phyloP scores from a whole-genome alignment of 352 stramenopile species.

The Phytophthora tentaculata region DNA sequence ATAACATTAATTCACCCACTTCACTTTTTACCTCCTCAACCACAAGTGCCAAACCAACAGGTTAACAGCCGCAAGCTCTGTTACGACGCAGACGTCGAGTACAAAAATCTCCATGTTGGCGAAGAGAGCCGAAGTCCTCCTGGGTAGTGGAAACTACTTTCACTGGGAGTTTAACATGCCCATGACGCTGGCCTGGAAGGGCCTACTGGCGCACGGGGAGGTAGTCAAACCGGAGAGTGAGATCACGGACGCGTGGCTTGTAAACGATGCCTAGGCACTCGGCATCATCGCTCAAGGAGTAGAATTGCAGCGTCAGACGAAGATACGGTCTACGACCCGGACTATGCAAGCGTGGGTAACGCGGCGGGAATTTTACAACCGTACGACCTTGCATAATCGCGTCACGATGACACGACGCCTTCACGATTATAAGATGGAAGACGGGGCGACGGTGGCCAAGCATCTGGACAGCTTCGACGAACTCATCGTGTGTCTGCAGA shows the following conservation, averaged over 20 bases:
- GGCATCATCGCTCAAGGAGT: too few species aligned
- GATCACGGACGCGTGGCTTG: too few species aligned
- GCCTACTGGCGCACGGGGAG: not conserved
- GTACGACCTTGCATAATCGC: not conserved
- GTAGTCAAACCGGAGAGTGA: too few species aligned
- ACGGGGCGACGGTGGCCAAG: not conserved
- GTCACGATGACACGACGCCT: not conserved
- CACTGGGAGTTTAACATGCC: not conserved
- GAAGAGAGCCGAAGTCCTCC: constrained; percentile 24
- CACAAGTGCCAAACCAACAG: too few species aligned
- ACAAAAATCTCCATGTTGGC: too few species aligned
- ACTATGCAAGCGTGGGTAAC: not conserved
- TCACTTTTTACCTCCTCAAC: too few species aligned
- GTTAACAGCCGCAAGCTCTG: constrained; percentile 17
- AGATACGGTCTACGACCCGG: not conserved
- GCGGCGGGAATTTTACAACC: not conserved
- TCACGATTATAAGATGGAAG: not conserved
- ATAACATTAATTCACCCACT: constrained; percentile 8
- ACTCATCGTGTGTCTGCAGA: too few species aligned
- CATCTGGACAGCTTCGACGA: constrained; percentile 1
- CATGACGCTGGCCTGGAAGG: not conserved
- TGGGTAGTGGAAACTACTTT: too few species aligned
- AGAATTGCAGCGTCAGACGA: too few species aligned
- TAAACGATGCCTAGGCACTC: too few species aligned
- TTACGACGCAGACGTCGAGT: not conserved